Base-by-base conservation (phyloP, 352 stramenopile species). In the Phytophthora colocasiae region DNA sequence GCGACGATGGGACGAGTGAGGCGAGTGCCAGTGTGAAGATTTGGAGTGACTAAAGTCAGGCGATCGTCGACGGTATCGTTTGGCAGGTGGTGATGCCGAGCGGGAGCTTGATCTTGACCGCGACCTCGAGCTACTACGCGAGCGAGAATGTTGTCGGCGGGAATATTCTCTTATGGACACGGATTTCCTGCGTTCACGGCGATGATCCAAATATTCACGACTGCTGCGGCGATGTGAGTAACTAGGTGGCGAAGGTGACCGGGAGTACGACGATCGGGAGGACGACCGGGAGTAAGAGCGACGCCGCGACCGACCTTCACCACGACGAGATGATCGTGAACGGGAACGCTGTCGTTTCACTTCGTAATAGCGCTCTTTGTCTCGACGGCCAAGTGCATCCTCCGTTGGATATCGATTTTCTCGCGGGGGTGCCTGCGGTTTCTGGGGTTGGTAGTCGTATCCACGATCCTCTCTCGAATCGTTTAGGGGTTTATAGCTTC, bases 181-280 rank as follows among this genome's bases (percentile, higher is more conserved):
- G 27, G 66, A n/a, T 39, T 64, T 69, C 43, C 58, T 49, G 49
- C 47, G 52, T 40, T 60, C 58, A 41, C 43, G 64, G 47, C 50
- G 58, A 15, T 49, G 62, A 46, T 62, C 44, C 52, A 31, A 27
- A 41, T 73, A 63, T 34, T 70, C 72, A 14, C 53, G 65, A 67
- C 52, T 69, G 22, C 57, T 72, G n/a, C 50, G 66, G 50, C 49
- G 63, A 38, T 70, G 48, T 5, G 62, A 68, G 27, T 51, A 62
- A 51, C 54, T 63, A 22, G 31, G 48, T 31, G 56, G 65, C 26
- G 66, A 71, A 19, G 51, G 66, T 6, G 70, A 73, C 40, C 61
- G 48, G 29, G 66, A 82, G 45, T 71, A 69, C 6, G 76, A 88
- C 4, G 78, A 87, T 2, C 71, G 65, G 27, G 82, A 80, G 17